Evolutionary conservation across 805 yeast genomes (phyloP).

Genomic region (Barnettozyma populi): DNA sequence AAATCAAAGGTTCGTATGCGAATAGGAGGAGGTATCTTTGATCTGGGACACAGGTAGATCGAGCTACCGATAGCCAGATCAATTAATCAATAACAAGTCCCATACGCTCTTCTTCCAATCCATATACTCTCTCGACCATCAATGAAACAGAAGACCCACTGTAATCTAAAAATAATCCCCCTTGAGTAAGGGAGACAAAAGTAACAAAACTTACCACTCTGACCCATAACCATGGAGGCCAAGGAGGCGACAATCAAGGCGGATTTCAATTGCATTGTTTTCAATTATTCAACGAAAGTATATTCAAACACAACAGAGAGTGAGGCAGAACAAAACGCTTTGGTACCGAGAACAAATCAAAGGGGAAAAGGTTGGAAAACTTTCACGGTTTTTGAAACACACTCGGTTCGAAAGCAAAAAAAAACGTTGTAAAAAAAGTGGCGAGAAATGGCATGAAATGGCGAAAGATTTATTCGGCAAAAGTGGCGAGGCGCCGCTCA

Average conservation of each 20-base stretch:
- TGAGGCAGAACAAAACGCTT: not conserved
- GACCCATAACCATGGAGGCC: conserved; percentile 42
- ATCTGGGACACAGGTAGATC: too few species aligned
- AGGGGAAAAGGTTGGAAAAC: not conserved
- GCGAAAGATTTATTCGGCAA: not conserved
- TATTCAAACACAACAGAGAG: not conserved
- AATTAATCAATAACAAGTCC: too few species aligned
- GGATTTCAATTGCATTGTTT: conserved; percentile 51
- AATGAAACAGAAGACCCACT: not conserved
- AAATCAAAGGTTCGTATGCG: too few species aligned
- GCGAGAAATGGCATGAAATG: not conserved
- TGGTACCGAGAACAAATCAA: not conserved
- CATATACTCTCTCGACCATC: not conserved
- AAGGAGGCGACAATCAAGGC: conserved; percentile 44
- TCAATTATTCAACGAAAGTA: not conserved
- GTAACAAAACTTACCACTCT: conserved; percentile 22
- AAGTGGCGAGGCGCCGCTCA: not conserved
- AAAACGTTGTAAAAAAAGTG: not conserved
- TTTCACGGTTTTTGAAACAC: conserved; percentile 2
- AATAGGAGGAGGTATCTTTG: too few species aligned
- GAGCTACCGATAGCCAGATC: too few species aligned
- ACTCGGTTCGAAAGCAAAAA: not conserved
- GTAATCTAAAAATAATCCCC: not conserved
- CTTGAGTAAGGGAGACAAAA: not conserved
- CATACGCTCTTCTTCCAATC: not conserved